Evolutionary conservation across 1,284 basidiomycete genomes (phyloP), one percentile per base, ranked within the genome.

Genomic region (Abortiporus biennis): DNA sequence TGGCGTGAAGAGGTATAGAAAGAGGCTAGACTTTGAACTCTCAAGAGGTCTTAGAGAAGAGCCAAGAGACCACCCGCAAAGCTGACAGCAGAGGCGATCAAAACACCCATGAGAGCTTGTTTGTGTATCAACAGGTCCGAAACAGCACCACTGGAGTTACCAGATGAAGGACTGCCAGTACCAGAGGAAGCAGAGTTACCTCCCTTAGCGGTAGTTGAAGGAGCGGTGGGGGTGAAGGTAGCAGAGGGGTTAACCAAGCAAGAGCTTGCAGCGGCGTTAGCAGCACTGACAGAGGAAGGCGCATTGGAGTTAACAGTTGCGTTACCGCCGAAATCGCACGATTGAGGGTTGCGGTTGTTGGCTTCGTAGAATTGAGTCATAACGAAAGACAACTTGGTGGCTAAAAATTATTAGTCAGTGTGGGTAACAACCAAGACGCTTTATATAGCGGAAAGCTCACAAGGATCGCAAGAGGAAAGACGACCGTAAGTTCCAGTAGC

Each of bases 261-360:
- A 6, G 81, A 79, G 38, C 67, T 71, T 24, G 80, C 85, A 25
- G 77, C 87, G 27, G 74, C 63, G 46, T 72, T 71, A 15, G 80
- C 78, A 38, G 77, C 74, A 23, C 71, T 62, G 13, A 69, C 67
- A 25, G 66, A 62, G 16, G 78, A 65, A 3, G 83, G 72, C 16
- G 77, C 74, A 20, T 62, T 61, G n/a, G 62, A 22, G 56, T 86
- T 85, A 51, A 88, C 64, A 6, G 87, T 90, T 3, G 82, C 92
- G 58, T 96, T 95, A 13, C 91, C 91, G 38, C 61, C 62, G 61
- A 94, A 95, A 67, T 69, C 72, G 64, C 87, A 91, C 5, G 85
- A 71, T 39, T 76, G 65, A 8, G 65, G 58, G 42, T 80, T 67
- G 49, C 75, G 73, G 58, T 74, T 74, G 43, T 75, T 77, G 31